These are phyloP conservation scores for Porphyridium purpureum DNA, from an alignment of 23 red algal genomes.

Conservation along the genomic window DNA sequence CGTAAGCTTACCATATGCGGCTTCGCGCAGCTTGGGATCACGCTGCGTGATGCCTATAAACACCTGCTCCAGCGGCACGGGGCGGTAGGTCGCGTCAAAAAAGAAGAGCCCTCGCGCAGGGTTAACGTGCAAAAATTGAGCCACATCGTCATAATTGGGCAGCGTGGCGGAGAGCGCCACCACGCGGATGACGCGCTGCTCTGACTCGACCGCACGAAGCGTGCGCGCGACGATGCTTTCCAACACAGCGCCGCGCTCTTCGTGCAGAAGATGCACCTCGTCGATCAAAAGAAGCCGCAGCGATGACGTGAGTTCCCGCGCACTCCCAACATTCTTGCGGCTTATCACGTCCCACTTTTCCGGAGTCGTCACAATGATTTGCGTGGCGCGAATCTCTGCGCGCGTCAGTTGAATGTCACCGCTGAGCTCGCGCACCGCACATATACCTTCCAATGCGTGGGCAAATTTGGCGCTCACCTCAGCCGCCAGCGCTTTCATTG, in stretches of 20 bases:
- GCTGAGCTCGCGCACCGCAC: conserved; percentile 66
- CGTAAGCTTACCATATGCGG: conserved; percentile 56
- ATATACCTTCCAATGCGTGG: conserved; percentile 30
- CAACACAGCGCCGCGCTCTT: conserved; percentile 81
- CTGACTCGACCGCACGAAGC: conserved; percentile 20
- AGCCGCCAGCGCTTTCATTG: conserved; percentile 92
- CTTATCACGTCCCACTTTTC: conserved; percentile 99
- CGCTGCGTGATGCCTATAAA: conserved; percentile 58
- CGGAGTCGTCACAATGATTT: conserved; percentile 86
- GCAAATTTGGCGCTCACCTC: conserved; percentile 69
- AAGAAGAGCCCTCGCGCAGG: conserved; percentile 40
- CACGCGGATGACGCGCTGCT: conserved; percentile 27
- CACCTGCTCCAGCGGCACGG: conserved; percentile 54
- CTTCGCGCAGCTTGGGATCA: conserved; percentile 43
- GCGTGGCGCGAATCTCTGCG: conserved; percentile 40
- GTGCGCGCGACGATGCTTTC: conserved; percentile 72
- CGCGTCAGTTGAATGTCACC: conserved; percentile 68
- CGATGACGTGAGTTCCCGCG: conserved; percentile 17
- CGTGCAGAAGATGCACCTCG: conserved; percentile 85
- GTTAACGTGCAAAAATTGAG: conserved; percentile 54
- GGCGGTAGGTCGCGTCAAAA: conserved; percentile 53
- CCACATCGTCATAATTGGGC: conserved; percentile 89
- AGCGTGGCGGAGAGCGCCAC: conserved; percentile 88
- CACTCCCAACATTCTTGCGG: conserved; percentile 18
- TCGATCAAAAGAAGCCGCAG: conserved; percentile 77